Evolutionary conservation across 2,329 filamentous ascomycete species (phyloP).

Genomic region (Chaetomium globosum): DNA sequence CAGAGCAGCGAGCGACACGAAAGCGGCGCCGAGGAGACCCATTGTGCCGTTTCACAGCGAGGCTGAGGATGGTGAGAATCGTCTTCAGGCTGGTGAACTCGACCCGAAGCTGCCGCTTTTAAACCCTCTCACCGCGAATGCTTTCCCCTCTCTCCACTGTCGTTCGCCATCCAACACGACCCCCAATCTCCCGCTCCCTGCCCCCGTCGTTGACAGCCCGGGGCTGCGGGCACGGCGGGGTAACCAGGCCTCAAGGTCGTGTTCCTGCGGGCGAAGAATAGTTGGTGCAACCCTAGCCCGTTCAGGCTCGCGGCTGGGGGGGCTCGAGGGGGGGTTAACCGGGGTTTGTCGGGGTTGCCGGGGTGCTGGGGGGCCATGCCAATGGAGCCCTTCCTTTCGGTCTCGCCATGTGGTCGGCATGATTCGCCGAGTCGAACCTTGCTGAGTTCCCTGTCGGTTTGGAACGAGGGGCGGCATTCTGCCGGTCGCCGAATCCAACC

Average conservation of each 20-base stretch:
- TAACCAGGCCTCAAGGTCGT: not conserved
- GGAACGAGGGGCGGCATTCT: not conserved
- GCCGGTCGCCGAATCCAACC: not conserved
- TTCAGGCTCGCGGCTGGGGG: not conserved
- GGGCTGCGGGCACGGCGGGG: not conserved
- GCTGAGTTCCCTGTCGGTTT: not conserved
- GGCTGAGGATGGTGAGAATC: not conserved
- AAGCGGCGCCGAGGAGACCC: conserved; percentile 14
- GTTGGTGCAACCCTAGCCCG: conserved; percentile 7
- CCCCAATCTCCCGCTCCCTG: not conserved
- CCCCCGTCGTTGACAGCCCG: not conserved
- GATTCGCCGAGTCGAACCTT: not conserved
- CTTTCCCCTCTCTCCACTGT: not conserved
- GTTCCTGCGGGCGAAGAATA: conserved; percentile 2
- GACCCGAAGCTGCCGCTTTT: not conserved
- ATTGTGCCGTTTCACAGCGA: conserved; percentile 8
- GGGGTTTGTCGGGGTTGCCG: too few relatives aligned
- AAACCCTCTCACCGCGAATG: not conserved
- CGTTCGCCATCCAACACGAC: not conserved
- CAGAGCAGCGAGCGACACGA: conserved; percentile 21
- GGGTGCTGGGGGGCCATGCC: too few relatives aligned
- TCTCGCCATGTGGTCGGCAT: not conserved
- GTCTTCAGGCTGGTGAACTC: not conserved
- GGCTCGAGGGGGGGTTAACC: too few relatives aligned
- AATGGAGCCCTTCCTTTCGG: not conserved